Evolutionary conservation across 176 grass and related monocot genomes (phyloP).

Genomic region (Neostapfia colusana): DNA sequence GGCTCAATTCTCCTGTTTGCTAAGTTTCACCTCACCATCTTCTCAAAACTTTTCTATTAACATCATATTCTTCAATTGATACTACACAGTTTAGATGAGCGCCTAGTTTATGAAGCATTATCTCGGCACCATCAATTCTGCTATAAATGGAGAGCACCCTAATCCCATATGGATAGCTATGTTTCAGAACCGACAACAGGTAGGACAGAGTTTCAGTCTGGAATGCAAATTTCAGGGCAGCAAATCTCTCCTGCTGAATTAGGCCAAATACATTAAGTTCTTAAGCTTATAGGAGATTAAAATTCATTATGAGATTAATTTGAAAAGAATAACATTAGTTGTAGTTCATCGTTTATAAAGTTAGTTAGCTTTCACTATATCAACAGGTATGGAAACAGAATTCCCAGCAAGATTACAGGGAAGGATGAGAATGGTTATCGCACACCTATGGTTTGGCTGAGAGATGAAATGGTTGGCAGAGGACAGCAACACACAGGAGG

Average conservation of each 20-base stretch:
- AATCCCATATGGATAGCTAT: constrained; percentile 52
- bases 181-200: constrained; percentile 65
- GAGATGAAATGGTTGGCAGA: constrained; percentile 20
- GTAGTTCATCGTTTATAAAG: too few species aligned
- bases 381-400: too few species aligned
- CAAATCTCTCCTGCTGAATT: constrained; percentile 46
- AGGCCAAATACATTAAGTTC: constrained; percentile 44
- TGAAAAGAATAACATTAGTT: too few species aligned
- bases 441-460: too few species aligned
- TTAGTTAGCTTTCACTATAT: too few species aligned
- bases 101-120: constrained; percentile 64
- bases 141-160: constrained; percentile 76
- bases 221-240: too few species aligned
- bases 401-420: too few species aligned
- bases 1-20: constrained; percentile 62
- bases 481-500: constrained; percentile 31
- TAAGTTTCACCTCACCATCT: constrained; percentile 67
- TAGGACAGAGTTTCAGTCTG: constrained; percentile 64
- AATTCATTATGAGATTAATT: too few species aligned
- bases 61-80: constrained; percentile 68
- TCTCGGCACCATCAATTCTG: constrained; percentile 69
- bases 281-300: too few species aligned
- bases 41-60: constrained; percentile 64
- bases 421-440: background rate
- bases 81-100: constrained; percentile 70